Evolutionary conservation across 129 eudicot genomes (phyloP), one percentile per base, ranked within the genome.

Genomic region (Escallonia rubra): DNA sequence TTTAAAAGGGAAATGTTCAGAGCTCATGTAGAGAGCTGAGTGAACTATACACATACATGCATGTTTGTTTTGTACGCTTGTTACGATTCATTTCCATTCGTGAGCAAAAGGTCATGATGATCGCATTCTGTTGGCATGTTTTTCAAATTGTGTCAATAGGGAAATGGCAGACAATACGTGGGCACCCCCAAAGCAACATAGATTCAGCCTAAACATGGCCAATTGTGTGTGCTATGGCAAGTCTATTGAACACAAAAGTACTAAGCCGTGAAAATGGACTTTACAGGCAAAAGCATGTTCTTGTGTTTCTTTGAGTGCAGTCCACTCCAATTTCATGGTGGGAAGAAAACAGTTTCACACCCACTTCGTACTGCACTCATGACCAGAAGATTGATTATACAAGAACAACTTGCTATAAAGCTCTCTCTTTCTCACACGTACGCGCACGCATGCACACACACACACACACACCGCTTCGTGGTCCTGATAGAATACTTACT

Each of bases 231-330:
- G 70, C 67, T 66, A 77, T 10, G 39, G 59, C 43, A 62, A 70
- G 58, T 43, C 39, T 61, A 44, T 43, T 59, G 66, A 54, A 76
- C 58, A 76, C 75, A 68, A 76, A 72, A 73, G 76, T 46, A 68
- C 73, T 57, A 46, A 61, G 79, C 73, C 78, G 87, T 66, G 63
- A 90, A 84, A 55, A 66, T 81, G 78, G 95, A 87, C 90, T 76
- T 74, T 72, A 81, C 60, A 66, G 54, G 49, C 63, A 50, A 14
- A 51, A 63, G 82, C 87, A 81, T 81, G 86, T 77, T 23, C 34
- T 23, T 75, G 72, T 64, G 63, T 82, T 80, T 78, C 84, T 87
- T 85, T 80, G 93, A 91, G 97, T 91, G 76, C 93, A 91, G 76
- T 88, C 83, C 83, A 91, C 91, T 84, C 77, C 72, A 81, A 63